phyloP scores from a whole-genome alignment of 441 rosid species.

The Pelargonium citronellum region DNA sequence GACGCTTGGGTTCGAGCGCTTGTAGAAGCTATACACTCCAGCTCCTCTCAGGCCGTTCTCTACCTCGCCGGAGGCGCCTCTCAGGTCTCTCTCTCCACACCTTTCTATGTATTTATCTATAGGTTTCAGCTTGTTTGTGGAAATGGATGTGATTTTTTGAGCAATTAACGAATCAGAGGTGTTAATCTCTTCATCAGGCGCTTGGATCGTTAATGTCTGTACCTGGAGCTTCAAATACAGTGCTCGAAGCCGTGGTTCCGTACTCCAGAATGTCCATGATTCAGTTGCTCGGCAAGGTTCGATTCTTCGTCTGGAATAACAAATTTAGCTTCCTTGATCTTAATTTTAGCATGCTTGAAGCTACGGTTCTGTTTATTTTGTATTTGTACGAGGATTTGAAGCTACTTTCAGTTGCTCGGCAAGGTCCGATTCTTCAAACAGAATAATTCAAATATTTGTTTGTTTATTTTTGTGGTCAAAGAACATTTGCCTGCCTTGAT shows the following conservation, averaged over 20 bases:
- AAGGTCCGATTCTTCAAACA: too few species aligned
- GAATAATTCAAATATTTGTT: too few species aligned
- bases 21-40: constrained; percentile 69
- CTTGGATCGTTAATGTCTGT: constrained; percentile 73
- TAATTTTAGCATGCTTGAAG: neutral
- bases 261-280: constrained; percentile 46
- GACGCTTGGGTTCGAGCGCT: constrained; percentile 52
- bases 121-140: neutral
- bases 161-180: neutral
- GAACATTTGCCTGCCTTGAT: too few species aligned
- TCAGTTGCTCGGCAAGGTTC: constrained; percentile 42
- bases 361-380: neutral
- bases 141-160: neutral
- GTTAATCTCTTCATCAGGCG: constrained; percentile 34
- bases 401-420: too few species aligned
- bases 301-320: neutral
- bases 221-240: constrained; percentile 82
- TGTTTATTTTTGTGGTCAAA: too few species aligned
- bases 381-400: neutral
- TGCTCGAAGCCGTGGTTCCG: constrained; percentile 54
- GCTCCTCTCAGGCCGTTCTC: constrained; percentile 63
- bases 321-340: neutral
- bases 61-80: constrained; percentile 91
- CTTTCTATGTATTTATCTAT: neutral
- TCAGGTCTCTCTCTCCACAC: constrained; percentile 37